A percentile compares a stretch with the other conserved stretches of the same genome.
phyloP scores from a whole-genome alignment of 495 filamentous ascomycete species.

The Endocarpon pusillum region DNA sequence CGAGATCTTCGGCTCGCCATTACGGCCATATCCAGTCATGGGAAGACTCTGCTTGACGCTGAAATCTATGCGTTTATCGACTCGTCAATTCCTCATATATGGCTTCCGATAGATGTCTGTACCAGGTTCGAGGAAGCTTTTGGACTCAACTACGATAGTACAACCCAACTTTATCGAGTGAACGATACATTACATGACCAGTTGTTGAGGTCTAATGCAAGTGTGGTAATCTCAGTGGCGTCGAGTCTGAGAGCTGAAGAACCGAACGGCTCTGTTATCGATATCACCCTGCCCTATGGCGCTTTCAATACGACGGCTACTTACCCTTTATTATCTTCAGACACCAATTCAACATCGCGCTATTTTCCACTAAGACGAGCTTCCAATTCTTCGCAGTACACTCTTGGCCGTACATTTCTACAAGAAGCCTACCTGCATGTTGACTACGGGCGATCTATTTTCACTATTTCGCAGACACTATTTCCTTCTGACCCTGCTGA shows the following conservation, averaged over 20 bases:
- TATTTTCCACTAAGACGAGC: slow-evolving; percentile 39
- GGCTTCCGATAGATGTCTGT: slow-evolving; percentile 35
- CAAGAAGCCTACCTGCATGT: slow-evolving; percentile 31
- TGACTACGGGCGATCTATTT: slow-evolving; percentile 13
- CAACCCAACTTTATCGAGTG: slow-evolving; percentile 30
- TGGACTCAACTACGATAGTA: slow-evolving; percentile 27
- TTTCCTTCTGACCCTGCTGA: no score
- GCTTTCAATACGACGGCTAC: slow-evolving; percentile 31
- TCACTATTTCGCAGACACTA: slow-evolving; percentile 10
- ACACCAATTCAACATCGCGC: slow-evolving; percentile 11
- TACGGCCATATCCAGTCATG: slow-evolving; percentile 23
- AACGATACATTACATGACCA: slow-evolving; percentile 23
- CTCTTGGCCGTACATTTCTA: slow-evolving; percentile 36
- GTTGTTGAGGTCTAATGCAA: slow-evolving; percentile 29
- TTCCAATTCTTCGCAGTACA: slow-evolving; percentile 33
- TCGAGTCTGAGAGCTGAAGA: slow-evolving; percentile 11
- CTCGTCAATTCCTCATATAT: slow-evolving; percentile 35
- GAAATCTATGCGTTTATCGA: slow-evolving; percentile 27
- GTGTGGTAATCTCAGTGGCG: slow-evolving; percentile 34
- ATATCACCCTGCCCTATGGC: slow-evolving; percentile 34
- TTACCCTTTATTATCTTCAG: slow-evolving; percentile 16
- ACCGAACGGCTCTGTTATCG: slow-evolving; percentile 23
- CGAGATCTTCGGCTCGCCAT: slow-evolving; percentile 33
- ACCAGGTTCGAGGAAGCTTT: slow-evolving; percentile 35
- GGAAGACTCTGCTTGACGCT: slow-evolving; percentile 5